Base-by-base conservation (phyloP, 768 basidiomycete species). In the Dentipellis sp. region DNA sequence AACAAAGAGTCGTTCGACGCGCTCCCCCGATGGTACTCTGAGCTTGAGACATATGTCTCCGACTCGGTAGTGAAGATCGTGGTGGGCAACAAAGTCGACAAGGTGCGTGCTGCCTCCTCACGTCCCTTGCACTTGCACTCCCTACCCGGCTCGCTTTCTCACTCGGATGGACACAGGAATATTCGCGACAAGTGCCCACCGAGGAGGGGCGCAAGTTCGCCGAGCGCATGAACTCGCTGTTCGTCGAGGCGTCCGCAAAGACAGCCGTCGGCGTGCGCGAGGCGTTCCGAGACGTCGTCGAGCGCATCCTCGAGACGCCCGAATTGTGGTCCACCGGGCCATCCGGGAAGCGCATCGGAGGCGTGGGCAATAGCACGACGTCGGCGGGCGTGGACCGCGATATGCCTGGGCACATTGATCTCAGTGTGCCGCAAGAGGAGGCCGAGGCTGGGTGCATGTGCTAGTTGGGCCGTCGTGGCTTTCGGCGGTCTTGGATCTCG, bases 11-110 rank as follows among this genome's bases (percentile, higher is more conserved):
- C 93, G 0, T 98, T 94, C 66, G 93, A 97, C 19, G 89, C 92
- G 9, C 81, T 98, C n/a, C 86, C 92, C 14, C 78, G 86, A 57
- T 99, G 97, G 97, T 86, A 82, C 67, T 81, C 82, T 52, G 94
- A 97, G 67, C 83, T 98, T 6, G 94, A 97, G 66, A 94, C 91
- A 10, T 97, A 97, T 66, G 90, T 94, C 54, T 84, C 84, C 1
- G 75, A 77, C 17, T 84, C 86, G 1, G 90, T 97, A 19, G 89
- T 92, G 49, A 92, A 94, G 79, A 92, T 98, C 64, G 80, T 99
- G 19, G 94, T 99, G 2, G 95, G 91, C 34, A 88, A 88, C 72
- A 99, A 98, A 72, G 74, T 95, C 16, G 94, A 98, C 75, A 95
- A 94, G 79, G 89, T 82, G 37, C 37, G 66, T 59, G 39, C 6